Percentiles rank a stretch among this genome's conserved stretches.
These are phyloP conservation scores for Venturia effusa DNA, from an alignment of 2,329 filamentous ascomycete species.

Conservation along the genomic window DNA sequence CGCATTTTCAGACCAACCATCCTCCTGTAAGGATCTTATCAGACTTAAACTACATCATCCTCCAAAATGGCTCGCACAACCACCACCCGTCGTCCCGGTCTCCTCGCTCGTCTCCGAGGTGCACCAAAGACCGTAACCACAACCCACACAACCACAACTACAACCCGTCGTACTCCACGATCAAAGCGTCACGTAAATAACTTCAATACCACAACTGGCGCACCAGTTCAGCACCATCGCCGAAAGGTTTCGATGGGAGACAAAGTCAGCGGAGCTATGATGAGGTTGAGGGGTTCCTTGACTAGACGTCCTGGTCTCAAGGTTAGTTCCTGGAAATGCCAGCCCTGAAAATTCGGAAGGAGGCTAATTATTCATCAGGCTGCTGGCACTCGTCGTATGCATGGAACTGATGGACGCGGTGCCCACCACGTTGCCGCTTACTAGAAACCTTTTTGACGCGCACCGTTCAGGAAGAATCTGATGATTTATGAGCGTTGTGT, in stretches of 20 bases:
- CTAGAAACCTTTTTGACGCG: background rate
- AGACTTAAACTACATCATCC: slow-evolving; percentile 10
- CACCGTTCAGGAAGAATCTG: background rate
- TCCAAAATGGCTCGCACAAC: slow-evolving; percentile 8
- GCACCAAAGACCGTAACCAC: slow-evolving; percentile 17
- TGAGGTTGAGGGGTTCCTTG: slow-evolving; percentile 60
- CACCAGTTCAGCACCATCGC: slow-evolving; percentile 46
- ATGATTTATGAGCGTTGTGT: background rate
- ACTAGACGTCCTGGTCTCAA: slow-evolving; percentile 61
- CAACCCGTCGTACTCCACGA: slow-evolving; percentile 1
- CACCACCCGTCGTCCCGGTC: background rate
- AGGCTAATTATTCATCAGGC: slow-evolving; percentile 36
- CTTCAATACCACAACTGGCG: slow-evolving; percentile 19
- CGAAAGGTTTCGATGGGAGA: slow-evolving; percentile 60
- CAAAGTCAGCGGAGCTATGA: slow-evolving; percentile 65
- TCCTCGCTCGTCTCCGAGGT: slow-evolving; percentile 28
- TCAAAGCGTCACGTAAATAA: slow-evolving; percentile 17
- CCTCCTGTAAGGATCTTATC: too few species aligned
- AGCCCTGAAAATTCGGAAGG: background rate
- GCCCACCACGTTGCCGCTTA: slow-evolving; percentile 12
- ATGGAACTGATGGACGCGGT: slow-evolving; percentile 60
- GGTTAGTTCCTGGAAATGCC: slow-evolving; percentile 30
- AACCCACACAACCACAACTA: slow-evolving; percentile 15
- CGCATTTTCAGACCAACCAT: background rate
- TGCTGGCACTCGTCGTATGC: slow-evolving; percentile 63